Evolutionary conservation across 2,329 filamentous ascomycete genomes (phyloP).

Genomic region (Westerdykella ornata): DNA sequence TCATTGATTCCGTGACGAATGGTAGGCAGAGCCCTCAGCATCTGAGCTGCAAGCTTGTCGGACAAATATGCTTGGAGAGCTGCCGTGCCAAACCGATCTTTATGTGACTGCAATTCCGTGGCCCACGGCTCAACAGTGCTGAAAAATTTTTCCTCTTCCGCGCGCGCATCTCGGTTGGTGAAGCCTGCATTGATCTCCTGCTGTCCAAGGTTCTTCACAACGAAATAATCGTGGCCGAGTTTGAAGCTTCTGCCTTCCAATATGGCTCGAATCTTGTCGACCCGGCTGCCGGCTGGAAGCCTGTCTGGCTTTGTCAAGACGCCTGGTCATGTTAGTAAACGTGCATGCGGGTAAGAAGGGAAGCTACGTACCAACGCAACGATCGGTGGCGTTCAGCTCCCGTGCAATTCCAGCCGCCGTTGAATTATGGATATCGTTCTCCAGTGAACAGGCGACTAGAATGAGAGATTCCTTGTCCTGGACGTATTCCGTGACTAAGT

Average conservation of each 20-base stretch:
- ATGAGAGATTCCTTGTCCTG: conserved; percentile 64
- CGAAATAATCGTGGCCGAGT: conserved; percentile 71
- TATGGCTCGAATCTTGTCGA: conserved; percentile 55
- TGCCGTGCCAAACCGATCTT: conserved; percentile 47
- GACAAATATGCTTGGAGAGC: conserved; percentile 48
- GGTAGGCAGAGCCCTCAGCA: conserved; percentile 32
- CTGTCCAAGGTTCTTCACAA: conserved; percentile 58
- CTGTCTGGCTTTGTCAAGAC: conserved; percentile 83
- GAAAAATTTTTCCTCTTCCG: conserved; percentile 50
- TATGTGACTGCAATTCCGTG: conserved; percentile 34
- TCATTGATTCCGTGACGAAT: conserved; percentile 42
- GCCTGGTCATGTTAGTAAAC: conserved; percentile 44
- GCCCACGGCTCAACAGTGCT: conserved; percentile 40
- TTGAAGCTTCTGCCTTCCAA: conserved; percentile 55
- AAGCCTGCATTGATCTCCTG: conserved; percentile 43
- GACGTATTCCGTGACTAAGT: conserved; percentile 65
- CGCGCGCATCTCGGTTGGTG: conserved; percentile 44
- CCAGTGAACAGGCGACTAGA: conserved; percentile 70
- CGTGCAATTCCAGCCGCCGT: conserved; percentile 56
- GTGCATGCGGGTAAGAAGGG: not conserved
- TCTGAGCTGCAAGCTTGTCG: conserved; percentile 43
- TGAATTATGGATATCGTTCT: conserved; percentile 69
- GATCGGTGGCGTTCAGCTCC: conserved; percentile 35
- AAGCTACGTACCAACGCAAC: conserved; percentile 33
- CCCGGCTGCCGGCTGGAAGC: conserved; percentile 47